Base-by-base conservation (phyloP, 1,284 basidiomycete genomes). In the Phylloboletellus chloephorus region DNA sequence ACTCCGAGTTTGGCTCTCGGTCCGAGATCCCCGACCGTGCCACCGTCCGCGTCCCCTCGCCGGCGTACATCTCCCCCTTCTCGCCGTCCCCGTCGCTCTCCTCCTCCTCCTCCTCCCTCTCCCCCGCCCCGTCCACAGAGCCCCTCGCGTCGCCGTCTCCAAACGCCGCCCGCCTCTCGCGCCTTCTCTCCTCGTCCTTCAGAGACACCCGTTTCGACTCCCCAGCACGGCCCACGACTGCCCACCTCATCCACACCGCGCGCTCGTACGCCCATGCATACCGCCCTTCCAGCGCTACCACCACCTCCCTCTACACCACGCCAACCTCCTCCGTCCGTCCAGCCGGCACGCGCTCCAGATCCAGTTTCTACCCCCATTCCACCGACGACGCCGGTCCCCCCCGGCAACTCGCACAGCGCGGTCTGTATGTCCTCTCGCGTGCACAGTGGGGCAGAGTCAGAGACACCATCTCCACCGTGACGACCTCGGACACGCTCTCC, bases 161-260 rank as follows among this genome's bases (percentile, higher is more conserved):
- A 8, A 31, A 29, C 11, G n/a, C 47, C 3, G 34, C 26, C 0
- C 54, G 50, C 19, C 42, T 56, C 16, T 59, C 54, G 12, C 41
- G 52, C 5, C 46, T 59, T 1, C 46, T 59, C 19, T 50, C 57
- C 0, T 57, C 54, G 24, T 59, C 52, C 0, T 56, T 59, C 23
- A 31, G 45, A 11, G 40, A 31, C 17, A 25, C 37, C 5, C 49
- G 34, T 26, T 9, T 17, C 39, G 32, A 40, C 13, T 17, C 47
- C 1, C 40, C 41, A 9, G 15, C 43, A 16, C 39, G 38, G 0
- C 41, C 52, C 15, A 43, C 37, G n/a, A 59, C 44, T 0, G 43
- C 55, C 2, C 34, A 54, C 19, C 44, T 50, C 33, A 52, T 56
- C 41, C 38, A 40, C 19, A 37, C 42, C 2, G 47, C 47, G 28